Conservation (phyloP, 2,329 filamentous ascomycete species). For the Rhynchosporium secalis region DNA sequence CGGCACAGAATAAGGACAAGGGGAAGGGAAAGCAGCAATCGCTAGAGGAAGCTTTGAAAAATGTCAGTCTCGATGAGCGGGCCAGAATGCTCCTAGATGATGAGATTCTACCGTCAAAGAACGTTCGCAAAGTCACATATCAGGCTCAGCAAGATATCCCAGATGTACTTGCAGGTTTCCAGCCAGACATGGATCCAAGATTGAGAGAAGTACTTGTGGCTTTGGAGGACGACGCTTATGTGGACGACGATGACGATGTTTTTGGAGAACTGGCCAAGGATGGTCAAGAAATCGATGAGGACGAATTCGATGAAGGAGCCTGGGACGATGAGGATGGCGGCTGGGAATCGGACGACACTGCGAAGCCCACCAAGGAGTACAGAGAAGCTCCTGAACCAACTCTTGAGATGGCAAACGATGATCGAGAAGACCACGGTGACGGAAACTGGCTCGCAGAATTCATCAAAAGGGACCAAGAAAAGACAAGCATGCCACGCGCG, state of each 20-base stretch:
- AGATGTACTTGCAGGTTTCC: constrained; percentile 87
- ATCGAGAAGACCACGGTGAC: constrained; percentile 61
- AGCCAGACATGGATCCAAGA: constrained; percentile 96
- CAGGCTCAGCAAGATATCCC: constrained; percentile 92
- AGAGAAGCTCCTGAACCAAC: constrained; percentile 42
- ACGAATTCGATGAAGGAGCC: constrained; percentile 73
- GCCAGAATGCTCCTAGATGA: constrained; percentile 65
- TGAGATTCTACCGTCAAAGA: constrained; percentile 77
- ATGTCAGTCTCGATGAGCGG: constrained; percentile 56
- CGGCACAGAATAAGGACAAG: constrained; percentile 64
- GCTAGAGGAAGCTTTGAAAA: constrained; percentile 78
- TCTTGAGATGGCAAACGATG: constrained; percentile 50
- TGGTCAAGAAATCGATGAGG: constrained; percentile 70
- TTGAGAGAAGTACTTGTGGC: constrained; percentile 90
- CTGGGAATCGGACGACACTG: constrained; percentile 94
- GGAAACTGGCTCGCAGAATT: constrained; percentile 92
- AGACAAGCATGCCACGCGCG: constrained; percentile 39
- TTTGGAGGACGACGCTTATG: constrained; percentile 91
- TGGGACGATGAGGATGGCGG: constrained; percentile 69
- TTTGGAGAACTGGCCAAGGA: constrained; percentile 73
- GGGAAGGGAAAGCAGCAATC: constrained; percentile 75
- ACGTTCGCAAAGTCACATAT: constrained; percentile 74
- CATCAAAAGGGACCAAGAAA: constrained; percentile 82
- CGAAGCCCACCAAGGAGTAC: constrained; percentile 66
- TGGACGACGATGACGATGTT: constrained; percentile 79